Base-by-base conservation (phyloP, 108 stramenopile species). In the Chaetoceros muelleri region DNA sequence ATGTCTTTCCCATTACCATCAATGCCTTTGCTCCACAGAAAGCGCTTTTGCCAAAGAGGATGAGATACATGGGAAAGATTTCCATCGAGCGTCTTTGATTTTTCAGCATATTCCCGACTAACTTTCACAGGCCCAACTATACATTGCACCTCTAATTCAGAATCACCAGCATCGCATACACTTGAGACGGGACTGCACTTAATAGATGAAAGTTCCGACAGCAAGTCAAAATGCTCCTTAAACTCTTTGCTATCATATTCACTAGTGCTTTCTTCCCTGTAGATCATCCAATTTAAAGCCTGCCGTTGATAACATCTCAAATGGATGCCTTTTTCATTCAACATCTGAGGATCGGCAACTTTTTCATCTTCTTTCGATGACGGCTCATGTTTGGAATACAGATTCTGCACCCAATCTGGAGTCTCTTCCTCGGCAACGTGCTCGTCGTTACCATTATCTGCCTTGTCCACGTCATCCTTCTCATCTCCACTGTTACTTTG, bases 101-200 rank as follows among this genome's bases (percentile, higher is more conserved):
- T 51, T 23, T 57, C 62, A 10, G 70, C 57, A 2, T 47, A 23
- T 8, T 55, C 67, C 2, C 58, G 63, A 22, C 64, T 57, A 26
- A 91, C 76, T 3, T 61, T 28, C 2, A 91, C 89, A 0, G 89
- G 89, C 21, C 89, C 89, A 52, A 82, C 84, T 22, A 85, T 83
- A 65, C 89, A 91, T 2, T 28, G n/a, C 40, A 84, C 74, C 19
- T 7, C 2, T 21, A 46, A 2, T 46, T 2, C 30, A 17, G n/a
- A 40, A 1, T 21, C 30, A 8, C 2, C 27, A 46, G 1, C 2
- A 13, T 19, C 21, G 18, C 22, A 24, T 21, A 13, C 26, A 25
- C 8, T 25, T 51, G 3, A 25, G 24, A 2, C 29, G 28, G 8
- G 55, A 10, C n/a, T 10, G 25, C 10, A 19, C 7, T 48, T 60